Percentiles rank a stretch among this genome's conserved stretches.
Evolutionary conservation across 2,329 filamentous ascomycete species (phyloP).

Genomic region (Chaetomium sp.): DNA sequence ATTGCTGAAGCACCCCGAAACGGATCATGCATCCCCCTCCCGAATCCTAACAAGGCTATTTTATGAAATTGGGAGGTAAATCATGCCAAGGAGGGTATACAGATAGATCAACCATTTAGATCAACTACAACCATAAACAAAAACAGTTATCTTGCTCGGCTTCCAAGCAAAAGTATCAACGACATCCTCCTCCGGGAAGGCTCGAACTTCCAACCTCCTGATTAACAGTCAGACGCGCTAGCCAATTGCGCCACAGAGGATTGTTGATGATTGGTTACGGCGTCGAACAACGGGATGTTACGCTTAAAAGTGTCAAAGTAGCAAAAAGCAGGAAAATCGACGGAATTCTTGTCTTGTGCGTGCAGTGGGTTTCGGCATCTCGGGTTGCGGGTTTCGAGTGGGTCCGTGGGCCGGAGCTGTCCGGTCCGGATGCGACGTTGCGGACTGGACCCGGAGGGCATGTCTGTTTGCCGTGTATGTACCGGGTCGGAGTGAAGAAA

Average conservation of each 20-base stretch:
- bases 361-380: background rate
- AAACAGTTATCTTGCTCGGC: background rate
- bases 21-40: too few relatives aligned
- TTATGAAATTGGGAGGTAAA: too few relatives aligned
- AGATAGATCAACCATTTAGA: background rate
- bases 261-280: background rate
- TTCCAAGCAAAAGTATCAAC: background rate
- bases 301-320: too few relatives aligned
- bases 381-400: background rate
- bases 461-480: background rate
- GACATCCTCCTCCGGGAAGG: constrained; percentile 19
- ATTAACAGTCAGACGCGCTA: constrained; percentile 57
- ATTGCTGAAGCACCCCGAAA: too few relatives aligned
- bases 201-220: constrained; percentile 24
- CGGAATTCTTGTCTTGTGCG: too few relatives aligned
- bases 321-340: too few relatives aligned
- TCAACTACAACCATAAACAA: background rate
- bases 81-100: too few relatives aligned
- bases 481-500: too few relatives aligned
- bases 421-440: background rate
- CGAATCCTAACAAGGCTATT: too few relatives aligned
- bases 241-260: constrained; percentile 44
- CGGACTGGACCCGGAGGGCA: background rate
- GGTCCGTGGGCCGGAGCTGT: background rate
- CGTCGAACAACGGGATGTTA: background rate